Evolutionary conservation across 306 rosid species (phyloP), one percentile per base, ranked within the genome.

Genomic region (Begonia peltatifolia): DNA sequence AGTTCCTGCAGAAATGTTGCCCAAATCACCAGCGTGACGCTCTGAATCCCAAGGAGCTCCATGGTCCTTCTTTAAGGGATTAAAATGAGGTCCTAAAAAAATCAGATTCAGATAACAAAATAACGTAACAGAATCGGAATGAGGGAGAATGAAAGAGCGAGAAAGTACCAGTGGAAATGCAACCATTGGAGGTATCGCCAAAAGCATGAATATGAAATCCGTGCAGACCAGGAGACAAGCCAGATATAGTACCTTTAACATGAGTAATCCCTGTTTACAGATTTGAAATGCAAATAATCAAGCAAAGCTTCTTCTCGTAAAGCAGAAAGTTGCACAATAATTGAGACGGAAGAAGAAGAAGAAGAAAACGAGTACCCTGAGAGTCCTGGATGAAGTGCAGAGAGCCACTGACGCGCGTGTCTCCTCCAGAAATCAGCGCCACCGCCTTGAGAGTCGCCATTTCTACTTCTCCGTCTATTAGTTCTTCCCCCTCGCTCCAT

Each of bases 11-110:
- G 4, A 23, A 9, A 61, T 61, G 15, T 61, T 61, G 23, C 65
- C 65, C 65, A 61, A 13, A 61, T 61, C 65, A 22, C 65, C 65
- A 13, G 52, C 57, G 44, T 61, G 65, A 52, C 65, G 65, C 46
- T 61, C 65, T 41, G 9, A 3, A 61, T 61, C 65, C 2, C 42
- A 5, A 52, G 65, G 65, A 52, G 50, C 58, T 52, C 66, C 59
- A 53, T 53, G 66, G 18, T 44, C 53, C 53, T 53, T 61, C 65
- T 23, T 52, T 10, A 61, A 48, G 3, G 66, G 66, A 46, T 61
- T 61, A 53, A 61, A 61, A 53, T 52, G 59, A 25, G 66, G 65
- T 42, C 65, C 65, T 61, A 52, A 12, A 50, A 30, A 12, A 48
- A 10, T n/a, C 6, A 23, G 6, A 35, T 4, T 30, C 20, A 14